A percentile compares a stretch with the other conserved stretches of the same genome.
phyloP scores from a whole-genome alignment of 2,329 filamentous ascomycete genomes.

The Claviceps digitariae region DNA sequence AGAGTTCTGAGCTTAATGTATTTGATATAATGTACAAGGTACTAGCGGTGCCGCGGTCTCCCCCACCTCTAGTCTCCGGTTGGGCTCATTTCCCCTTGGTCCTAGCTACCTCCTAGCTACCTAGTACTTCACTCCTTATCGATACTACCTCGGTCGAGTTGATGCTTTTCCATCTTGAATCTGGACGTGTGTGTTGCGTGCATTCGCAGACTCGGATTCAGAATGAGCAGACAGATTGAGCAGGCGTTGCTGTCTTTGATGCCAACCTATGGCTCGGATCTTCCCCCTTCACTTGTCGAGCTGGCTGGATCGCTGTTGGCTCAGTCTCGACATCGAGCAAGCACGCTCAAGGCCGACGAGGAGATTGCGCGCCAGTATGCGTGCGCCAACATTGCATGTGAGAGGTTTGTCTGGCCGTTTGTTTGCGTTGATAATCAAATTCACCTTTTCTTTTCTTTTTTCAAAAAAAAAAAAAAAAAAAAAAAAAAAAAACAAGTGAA shows the following conservation, averaged over 20 bases:
- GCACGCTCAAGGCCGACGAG: slow-evolving; percentile 68
- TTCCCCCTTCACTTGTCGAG: slow-evolving; percentile 57
- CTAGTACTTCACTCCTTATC: no score
- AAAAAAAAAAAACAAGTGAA: background rate
- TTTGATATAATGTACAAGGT: no score
- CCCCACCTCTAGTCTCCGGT: no score
- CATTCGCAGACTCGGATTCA: background rate
- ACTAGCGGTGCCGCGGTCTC: no score
- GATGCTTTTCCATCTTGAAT: background rate
- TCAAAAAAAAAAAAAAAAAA: background rate
- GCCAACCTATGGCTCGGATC: slow-evolving; percentile 53
- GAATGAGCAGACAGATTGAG: slow-evolving; percentile 63
- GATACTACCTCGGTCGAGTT: no score
- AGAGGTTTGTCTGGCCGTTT: slow-evolving; percentile 38
- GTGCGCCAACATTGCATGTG: slow-evolving; percentile 81
- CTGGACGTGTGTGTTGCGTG: no score
- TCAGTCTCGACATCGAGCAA: slow-evolving; percentile 66
- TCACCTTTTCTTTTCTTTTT: slow-evolving; percentile 7
- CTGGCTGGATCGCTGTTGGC: slow-evolving; percentile 62
- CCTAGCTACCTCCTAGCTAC: no score
- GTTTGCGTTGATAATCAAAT: background rate
- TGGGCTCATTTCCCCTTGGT: no score
- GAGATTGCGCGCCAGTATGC: slow-evolving; percentile 76
- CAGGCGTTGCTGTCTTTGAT: slow-evolving; percentile 60
- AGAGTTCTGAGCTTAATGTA: no score